Conservation (phyloP, 1,284 basidiomycete species). For the Ustilago bromivora region DNA sequence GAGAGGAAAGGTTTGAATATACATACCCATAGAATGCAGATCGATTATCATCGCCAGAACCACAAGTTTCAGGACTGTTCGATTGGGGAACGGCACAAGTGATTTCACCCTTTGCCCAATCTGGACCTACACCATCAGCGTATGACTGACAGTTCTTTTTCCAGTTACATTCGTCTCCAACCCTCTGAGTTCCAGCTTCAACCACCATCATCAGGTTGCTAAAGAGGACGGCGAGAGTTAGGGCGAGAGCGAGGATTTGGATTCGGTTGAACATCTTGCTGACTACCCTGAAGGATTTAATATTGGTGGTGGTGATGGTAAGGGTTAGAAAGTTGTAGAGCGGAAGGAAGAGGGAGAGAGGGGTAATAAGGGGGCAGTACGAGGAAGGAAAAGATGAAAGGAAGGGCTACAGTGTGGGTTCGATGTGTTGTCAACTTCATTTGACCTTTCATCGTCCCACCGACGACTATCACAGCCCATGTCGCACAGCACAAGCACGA, state of each 20-base stretch:
- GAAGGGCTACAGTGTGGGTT: neutral
- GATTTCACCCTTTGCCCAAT: slow-evolving; percentile 17
- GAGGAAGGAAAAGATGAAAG: neutral
- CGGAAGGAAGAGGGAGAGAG: neutral
- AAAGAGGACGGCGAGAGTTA: neutral
- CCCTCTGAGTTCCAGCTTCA: slow-evolving; percentile 9
- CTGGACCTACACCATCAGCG: slow-evolving; percentile 16
- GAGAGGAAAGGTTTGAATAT: no score
- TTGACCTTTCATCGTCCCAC: neutral
- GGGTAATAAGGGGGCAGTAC: neutral
- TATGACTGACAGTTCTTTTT: slow-evolving; percentile 22
- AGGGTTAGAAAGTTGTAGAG: neutral
- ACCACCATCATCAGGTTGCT: neutral
- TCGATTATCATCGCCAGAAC: neutral
- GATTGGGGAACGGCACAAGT: slow-evolving; percentile 31
- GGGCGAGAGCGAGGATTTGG: neutral
- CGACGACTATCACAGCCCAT: neutral
- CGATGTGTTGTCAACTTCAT: slow-evolving; percentile 1
- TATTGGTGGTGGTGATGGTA: no score
- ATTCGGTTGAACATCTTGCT: neutral
- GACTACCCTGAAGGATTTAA: neutral
- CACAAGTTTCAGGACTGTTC: slow-evolving; percentile 26
- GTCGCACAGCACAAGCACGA: neutral
- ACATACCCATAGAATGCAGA: slow-evolving; percentile 36
- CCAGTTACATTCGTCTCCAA: slow-evolving; percentile 34